Base-by-base conservation (phyloP, 331 rosid genomes). In the Malus hybrid region DNA sequence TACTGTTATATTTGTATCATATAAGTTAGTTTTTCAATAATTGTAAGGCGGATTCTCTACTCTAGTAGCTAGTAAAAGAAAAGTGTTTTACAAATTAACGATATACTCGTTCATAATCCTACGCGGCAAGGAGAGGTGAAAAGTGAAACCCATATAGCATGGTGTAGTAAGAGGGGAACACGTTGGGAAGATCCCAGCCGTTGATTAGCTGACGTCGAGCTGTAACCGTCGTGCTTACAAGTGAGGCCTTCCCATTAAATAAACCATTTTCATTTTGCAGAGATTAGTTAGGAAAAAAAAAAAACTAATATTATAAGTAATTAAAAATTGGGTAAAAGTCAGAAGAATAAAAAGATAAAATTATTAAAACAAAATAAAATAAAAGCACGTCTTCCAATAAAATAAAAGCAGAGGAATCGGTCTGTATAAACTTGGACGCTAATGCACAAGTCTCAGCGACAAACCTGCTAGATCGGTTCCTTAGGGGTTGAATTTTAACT, bases 391-490 rank as follows among this genome's bases (percentile, higher is more conserved):
- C 33, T 67, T 66, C 78, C 69, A n/a, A 78, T 15, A 59, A 80
- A 83, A 70, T 52, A 63, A 81, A 80, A 46, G 84, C 83, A 77
- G 83, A 79, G 48, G 80, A 81, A 81, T 74, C 74, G 67, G 77
- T 76, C 80, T 68, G 87, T 73, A 68, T 39, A 61, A 54, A 54
- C 69, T 73, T 85, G 85, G 87, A 86, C 74, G 80, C 76, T 73
- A 73, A 82, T 78, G 86, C 85, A 80, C 75, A 70, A 76, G 61
- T 60, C 85, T 74, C 76, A 76, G 83, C 88, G 90, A 84, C 73
- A 84, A 81, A 83, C 76, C 79, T 69, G 89, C 85, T 81, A 42
- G 91, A 85, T 87, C 89, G 87, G 74, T 83, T 87, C 87, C 81
- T 73, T 24, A 76, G 86, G 88, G 20, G 59, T 75, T 78, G 84